Percentiles rank a stretch among this genome's conserved stretches.
Conservation (phyloP, 208 protist species). For the Trypanosoma melophagium region DNA sequence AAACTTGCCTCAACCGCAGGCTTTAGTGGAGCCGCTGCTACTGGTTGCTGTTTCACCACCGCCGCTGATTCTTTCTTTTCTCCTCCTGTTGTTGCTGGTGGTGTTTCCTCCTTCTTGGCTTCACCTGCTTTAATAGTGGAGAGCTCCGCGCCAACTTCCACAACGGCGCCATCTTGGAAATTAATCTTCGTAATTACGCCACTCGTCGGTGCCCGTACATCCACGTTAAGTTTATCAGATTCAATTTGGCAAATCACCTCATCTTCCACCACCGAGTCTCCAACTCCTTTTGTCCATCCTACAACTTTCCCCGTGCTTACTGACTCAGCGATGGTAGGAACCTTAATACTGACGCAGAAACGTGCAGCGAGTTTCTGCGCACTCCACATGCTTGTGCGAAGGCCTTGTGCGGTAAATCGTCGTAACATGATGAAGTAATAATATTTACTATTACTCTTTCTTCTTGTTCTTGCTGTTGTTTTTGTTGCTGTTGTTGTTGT, state of each 20-base stretch:
- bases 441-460: conserved; percentile 1
- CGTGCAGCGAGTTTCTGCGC: conserved; percentile 56
- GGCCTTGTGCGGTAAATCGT: conserved; percentile 39
- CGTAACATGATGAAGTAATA: conserved; percentile 56
- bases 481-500: neutral
- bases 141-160: conserved; percentile 89
- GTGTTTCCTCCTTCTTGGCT: conserved; percentile 22
- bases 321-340: conserved; percentile 97
- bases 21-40: conserved; percentile 22
- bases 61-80: conserved; percentile 7
- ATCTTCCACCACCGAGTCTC: conserved; percentile 95
- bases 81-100: conserved; percentile 13
- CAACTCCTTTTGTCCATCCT: conserved; percentile 94
- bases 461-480: conserved; percentile 7
- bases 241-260: conserved; percentile 97
- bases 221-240: conserved; percentile 98
- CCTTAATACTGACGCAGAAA: conserved; percentile 90
- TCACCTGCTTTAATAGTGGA: conserved; percentile 87
- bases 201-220: conserved; percentile 91
- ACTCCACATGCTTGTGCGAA: conserved; percentile 11
- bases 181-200: conserved; percentile 93
- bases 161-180: conserved; percentile 85
- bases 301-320: conserved; percentile 97
- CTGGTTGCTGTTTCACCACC: neutral
- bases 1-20: conserved; percentile 23